Evolutionary conservation across 139 green algal genomes (phyloP).

Genomic region (Closterium sp.): DNA sequence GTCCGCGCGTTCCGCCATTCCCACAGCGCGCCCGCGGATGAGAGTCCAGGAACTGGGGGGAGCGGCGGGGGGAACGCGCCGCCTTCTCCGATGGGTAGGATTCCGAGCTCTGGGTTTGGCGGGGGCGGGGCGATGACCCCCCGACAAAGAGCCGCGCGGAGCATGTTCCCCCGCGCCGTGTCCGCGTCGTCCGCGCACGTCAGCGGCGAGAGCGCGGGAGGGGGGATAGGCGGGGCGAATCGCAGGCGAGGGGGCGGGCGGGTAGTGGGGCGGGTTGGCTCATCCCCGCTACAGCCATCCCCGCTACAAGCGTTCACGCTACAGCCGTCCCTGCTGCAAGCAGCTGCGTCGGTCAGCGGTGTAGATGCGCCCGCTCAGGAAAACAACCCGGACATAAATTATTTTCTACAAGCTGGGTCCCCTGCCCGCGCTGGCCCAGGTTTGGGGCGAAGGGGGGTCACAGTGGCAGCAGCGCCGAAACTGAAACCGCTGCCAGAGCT

Average conservation of each 20-base stretch:
- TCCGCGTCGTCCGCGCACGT: not conserved
- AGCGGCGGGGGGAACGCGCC: no score
- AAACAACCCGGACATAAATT: not conserved
- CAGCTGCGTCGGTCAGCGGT: not conserved
- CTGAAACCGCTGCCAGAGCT: not conserved
- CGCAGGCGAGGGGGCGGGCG: not conserved
- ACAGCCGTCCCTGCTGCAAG: not conserved
- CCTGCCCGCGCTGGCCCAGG: not conserved
- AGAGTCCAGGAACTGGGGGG: no score
- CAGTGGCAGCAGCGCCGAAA: not conserved
- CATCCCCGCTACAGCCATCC: not conserved
- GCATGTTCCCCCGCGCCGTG: not conserved
- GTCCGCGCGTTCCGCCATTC: not conserved
- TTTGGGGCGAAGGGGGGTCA: not conserved
- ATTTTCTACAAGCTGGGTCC: not conserved
- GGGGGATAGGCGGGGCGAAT: not conserved
- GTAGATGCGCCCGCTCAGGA: not conserved
- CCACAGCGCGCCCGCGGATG: not conserved
- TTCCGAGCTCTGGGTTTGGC: not conserved
- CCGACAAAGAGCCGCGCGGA: not conserved
- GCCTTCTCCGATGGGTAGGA: not conserved
- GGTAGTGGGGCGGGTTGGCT: not conserved
- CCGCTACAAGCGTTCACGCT: not conserved
- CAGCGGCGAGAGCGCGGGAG: not conserved
- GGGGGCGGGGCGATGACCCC: not conserved